A percentile compares a stretch with the other conserved stretches of the same genome.
Conservation (phyloP, 345 rosid species). For the Mercurialis annua region DNA sequence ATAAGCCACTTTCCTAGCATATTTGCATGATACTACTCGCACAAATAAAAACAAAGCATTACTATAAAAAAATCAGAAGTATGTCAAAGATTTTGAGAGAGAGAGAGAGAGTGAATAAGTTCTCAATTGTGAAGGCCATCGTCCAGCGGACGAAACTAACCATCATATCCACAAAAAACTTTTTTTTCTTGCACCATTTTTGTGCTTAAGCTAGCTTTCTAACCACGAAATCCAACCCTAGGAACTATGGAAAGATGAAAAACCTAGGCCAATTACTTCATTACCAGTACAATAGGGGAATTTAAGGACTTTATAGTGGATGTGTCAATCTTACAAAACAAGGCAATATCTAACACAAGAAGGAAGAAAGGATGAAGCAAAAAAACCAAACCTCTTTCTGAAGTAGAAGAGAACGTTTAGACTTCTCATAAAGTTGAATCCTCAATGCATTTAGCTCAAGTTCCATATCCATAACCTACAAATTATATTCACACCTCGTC, state of each 20-base stretch:
- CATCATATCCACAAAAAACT: neutral
- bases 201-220: neutral
- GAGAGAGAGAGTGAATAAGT: too few species aligned
- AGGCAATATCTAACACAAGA: too few species aligned
- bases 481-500: conserved; percentile 13
- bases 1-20: neutral
- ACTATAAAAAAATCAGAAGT: neutral
- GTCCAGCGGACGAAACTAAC: neutral
- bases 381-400: conserved; percentile 57
- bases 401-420: conserved; percentile 65
- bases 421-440: conserved; percentile 77
- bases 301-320: neutral
- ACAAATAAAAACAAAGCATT: neutral
- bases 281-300: neutral
- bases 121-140: neutral
- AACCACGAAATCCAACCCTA: neutral
- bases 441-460: conserved; percentile 78
- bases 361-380: too few species aligned
- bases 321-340: too few species aligned
- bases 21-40: neutral
- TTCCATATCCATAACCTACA: conserved; percentile 94
- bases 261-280: neutral
- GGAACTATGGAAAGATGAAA: neutral
- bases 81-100: neutral
- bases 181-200: neutral